A percentile compares a stretch with the other conserved stretches of the same genome.
Evolutionary conservation across 441 rosid species (phyloP).

Genomic region (Adansonia rubrostipa): DNA sequence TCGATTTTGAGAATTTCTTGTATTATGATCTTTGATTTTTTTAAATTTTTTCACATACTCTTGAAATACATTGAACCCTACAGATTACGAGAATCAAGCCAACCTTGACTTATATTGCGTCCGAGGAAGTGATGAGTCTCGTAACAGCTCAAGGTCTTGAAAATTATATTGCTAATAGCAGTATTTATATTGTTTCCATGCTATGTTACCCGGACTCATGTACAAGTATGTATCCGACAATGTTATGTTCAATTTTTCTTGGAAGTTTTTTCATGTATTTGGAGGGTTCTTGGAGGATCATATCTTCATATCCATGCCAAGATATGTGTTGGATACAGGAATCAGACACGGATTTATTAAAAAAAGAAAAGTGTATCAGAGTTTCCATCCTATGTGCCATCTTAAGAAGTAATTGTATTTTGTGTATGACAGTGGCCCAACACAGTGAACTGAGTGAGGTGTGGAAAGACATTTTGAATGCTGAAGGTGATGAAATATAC

Average conservation of each 20-base stretch:
- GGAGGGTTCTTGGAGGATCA: too few relatives aligned
- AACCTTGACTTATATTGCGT: slow-evolving; percentile 77
- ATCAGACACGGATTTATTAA: too few relatives aligned
- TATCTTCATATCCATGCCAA: too few relatives aligned
- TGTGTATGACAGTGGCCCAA: slow-evolving; percentile 66
- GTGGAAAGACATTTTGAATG: slow-evolving; percentile 90
- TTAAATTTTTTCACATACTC: not conserved
- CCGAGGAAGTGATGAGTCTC: slow-evolving; percentile 96
- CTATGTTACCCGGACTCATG: too few relatives aligned
- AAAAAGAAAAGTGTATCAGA: too few relatives aligned
- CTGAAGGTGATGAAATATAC: slow-evolving; percentile 98
- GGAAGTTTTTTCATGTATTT: too few relatives aligned
- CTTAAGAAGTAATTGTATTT: slow-evolving; percentile 20
- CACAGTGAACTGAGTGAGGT: slow-evolving; percentile 83
- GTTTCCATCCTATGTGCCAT: not conserved
- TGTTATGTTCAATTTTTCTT: too few relatives aligned
- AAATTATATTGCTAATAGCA: slow-evolving; percentile 6
- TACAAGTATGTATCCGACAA: too few relatives aligned
- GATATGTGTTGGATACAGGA: too few relatives aligned
- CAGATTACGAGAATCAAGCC: slow-evolving; percentile 86
- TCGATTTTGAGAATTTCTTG: slow-evolving; percentile 19
- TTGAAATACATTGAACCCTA: slow-evolving; percentile 23
- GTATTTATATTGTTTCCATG: not conserved
- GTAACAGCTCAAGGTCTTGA: slow-evolving; percentile 94
- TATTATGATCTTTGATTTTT: not conserved